These are phyloP conservation scores for Colletotrichum sp. DNA, from an alignment of 2,329 filamentous ascomycete genomes.

Conservation along the genomic window DNA sequence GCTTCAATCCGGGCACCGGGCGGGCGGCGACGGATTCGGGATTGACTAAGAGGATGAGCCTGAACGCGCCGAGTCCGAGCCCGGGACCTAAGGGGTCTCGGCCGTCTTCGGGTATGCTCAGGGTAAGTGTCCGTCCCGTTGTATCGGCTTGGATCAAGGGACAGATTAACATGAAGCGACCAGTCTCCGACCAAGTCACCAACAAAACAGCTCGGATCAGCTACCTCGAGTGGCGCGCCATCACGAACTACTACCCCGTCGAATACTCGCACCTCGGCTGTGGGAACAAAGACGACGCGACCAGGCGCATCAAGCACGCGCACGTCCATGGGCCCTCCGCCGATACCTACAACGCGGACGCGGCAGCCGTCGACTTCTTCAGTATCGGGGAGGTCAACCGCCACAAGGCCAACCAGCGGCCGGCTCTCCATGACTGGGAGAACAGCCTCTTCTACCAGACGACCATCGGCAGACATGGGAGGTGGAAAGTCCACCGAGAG, in stretches of 20 bases:
- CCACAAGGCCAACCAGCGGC: constrained; percentile 43
- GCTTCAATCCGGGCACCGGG: constrained; percentile 46
- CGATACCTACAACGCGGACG: constrained; percentile 48
- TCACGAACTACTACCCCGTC: constrained; percentile 72
- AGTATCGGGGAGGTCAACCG: constrained; percentile 27
- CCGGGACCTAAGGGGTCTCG: constrained; percentile 64
- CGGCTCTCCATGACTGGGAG: constrained; percentile 44
- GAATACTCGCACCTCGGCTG: constrained; percentile 51
- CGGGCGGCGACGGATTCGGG: constrained; percentile 56
- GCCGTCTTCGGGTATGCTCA: constrained; percentile 59
- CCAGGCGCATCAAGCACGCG: constrained; percentile 59
- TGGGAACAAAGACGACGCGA: constrained; percentile 54
- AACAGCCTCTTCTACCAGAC: constrained; percentile 41
- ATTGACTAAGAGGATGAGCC: constrained; percentile 67
- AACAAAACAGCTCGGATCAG: constrained; percentile 71
- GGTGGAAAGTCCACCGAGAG: constrained; percentile 43
- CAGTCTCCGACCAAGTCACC: constrained; percentile 82
- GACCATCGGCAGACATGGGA: constrained; percentile 52
- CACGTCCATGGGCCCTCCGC: constrained; percentile 72
- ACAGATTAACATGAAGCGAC: constrained; percentile 1
- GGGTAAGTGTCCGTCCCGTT: constrained; percentile 42
- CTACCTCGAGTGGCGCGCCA: constrained; percentile 58
- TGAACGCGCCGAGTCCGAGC: constrained; percentile 76
- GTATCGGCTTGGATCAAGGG: background rate
- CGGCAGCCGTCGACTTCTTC: constrained; percentile 52